Base-by-base conservation (phyloP, 306 rosid species). In the Fragaria vesca region DNA sequence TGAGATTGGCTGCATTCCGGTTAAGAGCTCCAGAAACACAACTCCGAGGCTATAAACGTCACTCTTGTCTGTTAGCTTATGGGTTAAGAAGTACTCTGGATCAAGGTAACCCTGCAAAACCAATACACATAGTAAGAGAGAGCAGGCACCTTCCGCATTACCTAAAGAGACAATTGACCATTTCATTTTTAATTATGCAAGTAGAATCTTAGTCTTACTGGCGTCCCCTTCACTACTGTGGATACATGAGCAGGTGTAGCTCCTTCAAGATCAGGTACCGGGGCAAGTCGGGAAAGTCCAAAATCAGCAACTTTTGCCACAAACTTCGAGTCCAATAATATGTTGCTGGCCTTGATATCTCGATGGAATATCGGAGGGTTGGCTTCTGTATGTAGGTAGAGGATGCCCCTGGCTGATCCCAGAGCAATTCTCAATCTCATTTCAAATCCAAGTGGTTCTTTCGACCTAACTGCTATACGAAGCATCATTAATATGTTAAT, bases 281-380 rank as follows among this genome's bases (percentile, higher is more conserved):
- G 99, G 18, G 99, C 99, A 73, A 93, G 98, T 52, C 97, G 90
- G 1, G 99, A 96, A 75, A 96, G 98, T 86, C 99, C 99, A 74
- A 96, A 96, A 89, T 96, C 99, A 76, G 98, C 93, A 81, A 96
- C 98, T 83, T 96, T 96, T 13, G 97, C 94, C 0, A 66, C 58
- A 10, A 86, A 79, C 76, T 85, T 96, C 2, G 92, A 73, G 80
- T 93, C 99, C 90, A 96, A 84, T 76, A 96, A 73, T 78, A 96
- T 96, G 78, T 96, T 96, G 88, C 88, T 96, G 72, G 98, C 91
- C 96, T 96, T 96, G 68, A 96, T 87, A 77, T 96, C 99, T 71
- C 99, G 86, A 80, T 96, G 99, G 78, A 93, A 96, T 86, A 96
- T 87, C 2, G 99, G 99, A 85, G 99, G 99, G 87, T 96, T 88